A percentile compares a stretch with the other conserved stretches of the same genome.
Evolutionary conservation across 2,329 filamentous ascomycete genomes (phyloP).

Genomic region (Aspergillus carbonarius): DNA sequence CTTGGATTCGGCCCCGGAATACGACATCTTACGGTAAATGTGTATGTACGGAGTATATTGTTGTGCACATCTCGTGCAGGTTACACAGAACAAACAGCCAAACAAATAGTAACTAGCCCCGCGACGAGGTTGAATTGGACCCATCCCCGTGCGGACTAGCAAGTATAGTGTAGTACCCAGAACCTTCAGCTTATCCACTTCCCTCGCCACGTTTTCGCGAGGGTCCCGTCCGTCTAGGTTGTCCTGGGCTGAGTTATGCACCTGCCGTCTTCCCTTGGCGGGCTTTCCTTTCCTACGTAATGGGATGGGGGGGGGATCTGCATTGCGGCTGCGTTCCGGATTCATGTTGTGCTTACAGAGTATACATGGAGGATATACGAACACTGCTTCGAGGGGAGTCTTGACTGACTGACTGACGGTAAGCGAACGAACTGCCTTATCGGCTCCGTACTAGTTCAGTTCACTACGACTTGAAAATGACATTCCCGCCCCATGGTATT

Average conservation of each 20-base stretch:
- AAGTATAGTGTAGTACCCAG: no score
- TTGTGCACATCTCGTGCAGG: neutral
- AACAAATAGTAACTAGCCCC: neutral
- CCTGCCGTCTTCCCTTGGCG: neutral
- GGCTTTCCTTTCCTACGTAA: neutral
- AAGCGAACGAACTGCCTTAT: neutral
- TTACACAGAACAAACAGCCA: neutral
- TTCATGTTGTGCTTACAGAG: neutral
- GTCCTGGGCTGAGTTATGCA: neutral
- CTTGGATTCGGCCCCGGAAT: no score
- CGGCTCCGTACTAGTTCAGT: neutral
- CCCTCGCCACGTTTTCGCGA: neutral
- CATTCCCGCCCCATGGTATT: neutral
- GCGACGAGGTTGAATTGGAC: neutral
- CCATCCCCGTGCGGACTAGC: neutral
- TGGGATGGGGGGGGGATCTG: neutral
- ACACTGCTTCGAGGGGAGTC: neutral
- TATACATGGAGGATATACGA: neutral
- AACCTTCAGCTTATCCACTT: constrained; percentile 1
- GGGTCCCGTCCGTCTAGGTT: neutral
- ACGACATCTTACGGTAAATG: no score
- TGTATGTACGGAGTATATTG: no score
- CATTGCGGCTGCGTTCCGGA: neutral
- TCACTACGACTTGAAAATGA: neutral
- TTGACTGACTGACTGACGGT: neutral